These are phyloP conservation scores for Hypoxylon sp. DNA, from an alignment of 2,329 filamentous ascomycete genomes.

Conservation along the genomic window DNA sequence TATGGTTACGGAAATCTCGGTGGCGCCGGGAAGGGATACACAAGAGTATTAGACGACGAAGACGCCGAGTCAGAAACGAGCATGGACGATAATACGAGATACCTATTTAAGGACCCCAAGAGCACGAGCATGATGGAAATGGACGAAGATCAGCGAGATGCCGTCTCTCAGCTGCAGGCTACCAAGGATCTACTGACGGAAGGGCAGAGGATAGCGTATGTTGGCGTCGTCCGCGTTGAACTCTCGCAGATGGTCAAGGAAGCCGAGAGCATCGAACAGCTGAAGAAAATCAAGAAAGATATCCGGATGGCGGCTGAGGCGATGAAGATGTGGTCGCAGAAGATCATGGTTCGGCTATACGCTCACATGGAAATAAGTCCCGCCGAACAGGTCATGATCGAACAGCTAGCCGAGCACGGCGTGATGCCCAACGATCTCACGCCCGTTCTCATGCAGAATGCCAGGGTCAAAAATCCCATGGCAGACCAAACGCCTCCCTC, in stretches of 20 bases:
- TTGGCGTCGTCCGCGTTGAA: slow-evolving; percentile 84
- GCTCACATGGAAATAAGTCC: slow-evolving; percentile 95
- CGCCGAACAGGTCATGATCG: slow-evolving; percentile 97
- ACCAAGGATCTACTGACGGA: slow-evolving; percentile 96
- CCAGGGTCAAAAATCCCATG: slow-evolving; percentile 91
- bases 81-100: slow-evolving; percentile 96
- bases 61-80: slow-evolving; percentile 93
- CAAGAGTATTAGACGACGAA: slow-evolving; percentile 91
- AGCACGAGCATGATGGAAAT: slow-evolving; percentile 68
- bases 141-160: slow-evolving; percentile 85
- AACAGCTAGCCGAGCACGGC: slow-evolving; percentile 92
- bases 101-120: slow-evolving; percentile 82
- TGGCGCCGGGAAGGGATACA: slow-evolving; percentile 94
- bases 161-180: slow-evolving; percentile 88
- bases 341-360: slow-evolving; percentile 96
- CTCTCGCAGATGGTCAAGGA: slow-evolving; percentile 80
- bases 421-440: slow-evolving; percentile 86
- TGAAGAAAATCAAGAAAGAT: slow-evolving; percentile 75
- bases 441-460: slow-evolving; percentile 87
- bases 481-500: slow-evolving; percentile 51
- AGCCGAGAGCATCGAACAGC: slow-evolving; percentile 65
- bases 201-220: slow-evolving; percentile 94
- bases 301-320: slow-evolving; percentile 75
- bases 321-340: slow-evolving; percentile 95
- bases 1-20: slow-evolving; percentile 80